Conservation (phyloP, 164 flowering plant genomes). For the Platanus orientalis region DNA sequence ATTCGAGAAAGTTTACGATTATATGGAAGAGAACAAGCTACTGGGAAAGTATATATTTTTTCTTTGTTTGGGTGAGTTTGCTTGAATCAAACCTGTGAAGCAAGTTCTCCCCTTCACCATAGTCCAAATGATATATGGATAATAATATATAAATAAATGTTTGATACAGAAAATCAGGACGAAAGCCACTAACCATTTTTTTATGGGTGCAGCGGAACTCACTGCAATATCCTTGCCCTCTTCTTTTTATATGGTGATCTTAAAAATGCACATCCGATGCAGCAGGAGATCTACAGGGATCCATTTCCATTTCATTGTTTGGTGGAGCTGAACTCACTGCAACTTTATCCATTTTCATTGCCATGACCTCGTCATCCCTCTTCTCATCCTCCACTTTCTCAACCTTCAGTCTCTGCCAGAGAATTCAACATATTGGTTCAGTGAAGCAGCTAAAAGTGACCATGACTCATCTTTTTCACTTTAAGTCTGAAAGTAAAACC, state of each 20-base stretch:
- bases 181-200: constrained; percentile 8
- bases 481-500: not conserved
- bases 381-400: constrained; percentile 23
- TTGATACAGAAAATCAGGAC: too few species aligned
- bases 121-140: too few species aligned
- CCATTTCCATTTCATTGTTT: constrained; percentile 16
- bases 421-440: not conserved
- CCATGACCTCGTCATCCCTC: constrained; percentile 13
- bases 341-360: constrained; percentile 25
- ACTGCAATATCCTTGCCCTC: not conserved
- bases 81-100: too few species aligned
- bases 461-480: not conserved
- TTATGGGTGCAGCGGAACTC: not conserved
- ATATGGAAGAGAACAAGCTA: too few species aligned
- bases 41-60: too few species aligned
- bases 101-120: too few species aligned
- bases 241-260: not conserved
- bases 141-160: too few species aligned
- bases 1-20: too few species aligned
- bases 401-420: constrained; percentile 42
- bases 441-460: not conserved
- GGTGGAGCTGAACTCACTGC: constrained; percentile 13
- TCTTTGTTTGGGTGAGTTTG: too few species aligned
- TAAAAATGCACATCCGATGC: not conserved
- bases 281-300: constrained; percentile 15